Evolutionary conservation across 225 moss, liverwort and hornwort genomes (phyloP).

Genomic region (Bryum argenteum): DNA sequence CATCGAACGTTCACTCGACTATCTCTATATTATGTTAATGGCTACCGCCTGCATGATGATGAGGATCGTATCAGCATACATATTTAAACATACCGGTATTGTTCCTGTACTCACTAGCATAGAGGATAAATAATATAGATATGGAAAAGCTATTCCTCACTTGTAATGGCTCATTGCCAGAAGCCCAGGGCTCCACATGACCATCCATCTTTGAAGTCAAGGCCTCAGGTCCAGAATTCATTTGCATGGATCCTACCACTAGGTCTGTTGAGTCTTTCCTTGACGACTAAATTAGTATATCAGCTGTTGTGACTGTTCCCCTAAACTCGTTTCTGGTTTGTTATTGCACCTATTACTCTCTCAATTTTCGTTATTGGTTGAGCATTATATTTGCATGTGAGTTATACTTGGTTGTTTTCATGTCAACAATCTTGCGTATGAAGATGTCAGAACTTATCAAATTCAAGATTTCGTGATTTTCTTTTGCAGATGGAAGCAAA

Average conservation of each 20-base stretch:
- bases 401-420: slow-evolving; percentile 20
- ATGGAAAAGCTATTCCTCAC: slow-evolving; percentile 25
- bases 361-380: slow-evolving; percentile 18
- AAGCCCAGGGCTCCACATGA: slow-evolving; percentile 34
- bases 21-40: neutral
- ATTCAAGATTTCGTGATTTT: neutral
- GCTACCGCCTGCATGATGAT: slow-evolving; percentile 8
- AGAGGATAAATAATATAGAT: slow-evolving; percentile 5
- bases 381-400: slow-evolving; percentile 13
- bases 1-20: slow-evolving; percentile 12
- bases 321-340: slow-evolving; percentile 22
- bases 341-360: slow-evolving; percentile 18
- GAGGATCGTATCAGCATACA: slow-evolving; percentile 3
- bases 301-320: slow-evolving; percentile 22
- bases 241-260: slow-evolving; percentile 39
- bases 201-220: slow-evolving; percentile 35
- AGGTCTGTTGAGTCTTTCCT: slow-evolving; percentile 45
- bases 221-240: slow-evolving; percentile 34
- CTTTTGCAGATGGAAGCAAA: slow-evolving; percentile 35
- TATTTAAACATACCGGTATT: slow-evolving; percentile 4
- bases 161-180: slow-evolving; percentile 37
- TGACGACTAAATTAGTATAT: slow-evolving; percentile 18
- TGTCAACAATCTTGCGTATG: slow-evolving; percentile 7
- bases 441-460: slow-evolving; percentile 12
- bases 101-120: slow-evolving; percentile 4